These are phyloP conservation scores for Cladorrhinum sp. DNA, from an alignment of 2,329 filamentous ascomycete genomes.

Conservation along the genomic window DNA sequence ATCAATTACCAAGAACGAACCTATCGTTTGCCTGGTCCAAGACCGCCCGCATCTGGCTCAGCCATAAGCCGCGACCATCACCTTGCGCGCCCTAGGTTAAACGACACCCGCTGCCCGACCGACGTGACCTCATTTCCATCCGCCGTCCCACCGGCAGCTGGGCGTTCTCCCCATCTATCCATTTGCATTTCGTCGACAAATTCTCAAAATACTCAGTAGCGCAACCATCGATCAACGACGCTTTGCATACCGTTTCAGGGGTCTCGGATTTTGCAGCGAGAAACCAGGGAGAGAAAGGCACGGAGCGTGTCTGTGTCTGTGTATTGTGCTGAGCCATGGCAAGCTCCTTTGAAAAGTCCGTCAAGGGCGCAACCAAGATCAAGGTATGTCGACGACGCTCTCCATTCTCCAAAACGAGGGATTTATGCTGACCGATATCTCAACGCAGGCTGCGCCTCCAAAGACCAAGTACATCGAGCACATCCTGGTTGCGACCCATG, in stretches of 20 bases:
- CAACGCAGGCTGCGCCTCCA: slow-evolving; percentile 75
- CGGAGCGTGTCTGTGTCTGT: not conserved
- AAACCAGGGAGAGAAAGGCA: not conserved
- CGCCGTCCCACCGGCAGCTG: not conserved
- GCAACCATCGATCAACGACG: not conserved
- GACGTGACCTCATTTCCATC: slow-evolving; percentile 7
- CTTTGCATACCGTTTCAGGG: not conserved
- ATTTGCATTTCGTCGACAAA: not conserved
- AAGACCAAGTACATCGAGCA: slow-evolving; percentile 99
- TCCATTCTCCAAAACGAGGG: not conserved
- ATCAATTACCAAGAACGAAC: slow-evolving; percentile 7
- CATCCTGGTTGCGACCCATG: slow-evolving; percentile 91
- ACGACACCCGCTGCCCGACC: slow-evolving; percentile 18
- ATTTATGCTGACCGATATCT: slow-evolving; percentile 13
- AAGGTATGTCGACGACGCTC: slow-evolving; percentile 67
- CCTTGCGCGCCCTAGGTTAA: not conserved
- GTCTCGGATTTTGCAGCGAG: not conserved
- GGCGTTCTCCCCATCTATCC: not conserved
- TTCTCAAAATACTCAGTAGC: not conserved
- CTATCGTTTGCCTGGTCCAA: slow-evolving; percentile 6
- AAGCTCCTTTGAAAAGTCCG: slow-evolving; percentile 95
- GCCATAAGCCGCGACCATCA: not conserved
- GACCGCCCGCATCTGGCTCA: slow-evolving; percentile 14
- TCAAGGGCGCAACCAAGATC: slow-evolving; percentile 97
- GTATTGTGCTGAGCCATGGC: slow-evolving; percentile 55